Percentiles rank a stretch among this genome's conserved stretches.
Conservation (phyloP, 257 asterid genomes). For the Solanum ahanhuiri region DNA sequence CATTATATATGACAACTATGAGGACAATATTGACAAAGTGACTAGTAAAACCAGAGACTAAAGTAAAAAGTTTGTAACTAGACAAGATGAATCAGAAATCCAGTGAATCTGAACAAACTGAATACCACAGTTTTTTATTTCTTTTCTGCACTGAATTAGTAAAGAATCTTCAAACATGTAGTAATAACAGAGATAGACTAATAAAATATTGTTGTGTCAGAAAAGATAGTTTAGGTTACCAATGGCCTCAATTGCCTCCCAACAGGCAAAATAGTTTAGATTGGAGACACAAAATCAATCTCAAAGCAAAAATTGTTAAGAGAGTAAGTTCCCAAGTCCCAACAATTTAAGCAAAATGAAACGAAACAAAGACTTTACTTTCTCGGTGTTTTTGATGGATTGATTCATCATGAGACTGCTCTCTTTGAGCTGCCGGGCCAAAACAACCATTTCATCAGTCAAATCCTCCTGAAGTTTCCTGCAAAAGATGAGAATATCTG, state of each 20-base stretch:
- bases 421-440: constrained; percentile 84
- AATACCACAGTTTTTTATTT: background rate
- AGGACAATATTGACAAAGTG: background rate
- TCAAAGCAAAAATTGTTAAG: background rate
- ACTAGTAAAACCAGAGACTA: background rate
- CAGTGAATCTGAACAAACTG: background rate
- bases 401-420: constrained; percentile 74
- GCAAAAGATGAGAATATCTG: constrained; percentile 6
- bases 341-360: background rate
- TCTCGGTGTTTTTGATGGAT: constrained; percentile 73
- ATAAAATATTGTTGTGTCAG: background rate
- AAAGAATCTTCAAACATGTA: background rate
- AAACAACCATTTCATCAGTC: constrained; percentile 83
- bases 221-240: background rate
- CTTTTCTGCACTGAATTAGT: background rate
- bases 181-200: background rate
- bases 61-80: background rate
- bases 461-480: constrained; percentile 85
- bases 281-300: background rate
- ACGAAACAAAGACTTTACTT: constrained; percentile 28
- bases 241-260: background rate
- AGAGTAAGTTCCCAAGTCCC: background rate
- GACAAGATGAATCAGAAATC: background rate
- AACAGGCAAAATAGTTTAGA: background rate
- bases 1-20: background rate